Percentiles rank a stretch among this genome's conserved stretches.
These are phyloP conservation scores for Euptelea pleiosperma DNA, from an alignment of 164 flowering plant genomes.

Conservation along the genomic window DNA sequence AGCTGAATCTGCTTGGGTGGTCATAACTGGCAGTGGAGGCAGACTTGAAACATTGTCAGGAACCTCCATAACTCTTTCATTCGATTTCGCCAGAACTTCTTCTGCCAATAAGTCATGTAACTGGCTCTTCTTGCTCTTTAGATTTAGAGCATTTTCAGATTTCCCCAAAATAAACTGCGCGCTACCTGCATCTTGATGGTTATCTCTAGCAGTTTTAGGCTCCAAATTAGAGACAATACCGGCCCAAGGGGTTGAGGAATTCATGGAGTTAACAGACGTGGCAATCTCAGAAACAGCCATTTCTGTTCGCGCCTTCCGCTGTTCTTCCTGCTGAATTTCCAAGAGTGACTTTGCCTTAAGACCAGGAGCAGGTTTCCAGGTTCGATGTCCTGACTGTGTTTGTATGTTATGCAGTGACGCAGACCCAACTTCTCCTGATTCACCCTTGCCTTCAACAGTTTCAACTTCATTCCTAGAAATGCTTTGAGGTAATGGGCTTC, in stretches of 20 bases:
- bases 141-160: constrained; percentile 22
- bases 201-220: constrained; percentile 39
- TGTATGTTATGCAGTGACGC: constrained; percentile 25
- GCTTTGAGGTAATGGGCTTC: constrained; percentile 15
- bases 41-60: constrained; percentile 25
- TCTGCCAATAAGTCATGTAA: constrained; percentile 74
- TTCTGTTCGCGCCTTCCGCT: constrained; percentile 54
- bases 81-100: constrained; percentile 55
- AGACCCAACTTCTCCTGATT: constrained; percentile 26
- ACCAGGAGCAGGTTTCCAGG: constrained; percentile 95
- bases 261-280: constrained; percentile 31
- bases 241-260: constrained; percentile 64
- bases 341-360: constrained; percentile 77
- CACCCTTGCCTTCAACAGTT: constrained; percentile 27
- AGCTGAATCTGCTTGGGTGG: constrained; percentile 25
- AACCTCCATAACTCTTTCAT: constrained; percentile 36
- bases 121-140: constrained; percentile 61
- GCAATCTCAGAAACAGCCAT: constrained; percentile 37
- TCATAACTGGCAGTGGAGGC: constrained; percentile 17
- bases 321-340: constrained; percentile 96
- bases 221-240: constrained; percentile 61
- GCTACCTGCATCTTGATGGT: constrained; percentile 27
- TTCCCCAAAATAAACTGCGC: constrained; percentile 26
- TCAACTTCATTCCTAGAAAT: constrained; percentile 19
- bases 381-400: constrained; percentile 38